These are phyloP conservation scores for Suillus tomentosus DNA, from an alignment of 768 basidiomycete genomes.

Conservation along the genomic window DNA sequence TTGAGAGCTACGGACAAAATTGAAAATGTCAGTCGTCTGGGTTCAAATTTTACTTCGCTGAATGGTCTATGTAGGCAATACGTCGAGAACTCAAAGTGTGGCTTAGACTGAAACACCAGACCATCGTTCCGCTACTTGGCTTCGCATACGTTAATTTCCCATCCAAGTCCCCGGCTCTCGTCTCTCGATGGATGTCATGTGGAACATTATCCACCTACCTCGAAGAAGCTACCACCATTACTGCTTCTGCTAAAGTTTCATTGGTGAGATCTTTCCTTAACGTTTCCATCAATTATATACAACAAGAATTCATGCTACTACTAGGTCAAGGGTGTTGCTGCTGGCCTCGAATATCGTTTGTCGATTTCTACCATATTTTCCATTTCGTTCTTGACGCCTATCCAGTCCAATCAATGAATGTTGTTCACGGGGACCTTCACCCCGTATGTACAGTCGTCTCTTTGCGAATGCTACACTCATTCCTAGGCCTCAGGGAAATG, in stretches of 20 bases:
- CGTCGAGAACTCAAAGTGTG: conserved; percentile 25
- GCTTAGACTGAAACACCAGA: conserved; percentile 19
- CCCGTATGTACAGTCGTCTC: background rate
- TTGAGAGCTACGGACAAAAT: background rate
- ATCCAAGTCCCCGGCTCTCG: background rate
- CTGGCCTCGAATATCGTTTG: background rate
- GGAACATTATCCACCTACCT: background rate
- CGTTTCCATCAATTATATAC: background rate
- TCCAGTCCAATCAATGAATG: background rate
- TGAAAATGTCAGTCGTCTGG: background rate
- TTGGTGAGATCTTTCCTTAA: background rate
- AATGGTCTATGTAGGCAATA: conserved; percentile 13
- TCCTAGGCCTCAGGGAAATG: background rate
- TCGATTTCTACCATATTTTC: background rate
- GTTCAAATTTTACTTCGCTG: background rate
- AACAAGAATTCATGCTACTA: background rate
- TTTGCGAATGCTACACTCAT: background rate
- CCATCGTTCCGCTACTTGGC: conserved; percentile 24
- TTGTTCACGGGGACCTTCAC: background rate
- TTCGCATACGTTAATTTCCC: background rate
- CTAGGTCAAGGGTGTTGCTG: background rate
- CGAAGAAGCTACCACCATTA: background rate
- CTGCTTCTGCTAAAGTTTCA: background rate
- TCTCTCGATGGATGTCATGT: background rate
- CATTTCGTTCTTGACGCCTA: background rate